Percentiles rank a stretch among this genome's conserved stretches.
phyloP scores from a whole-genome alignment of 1,284 basidiomycete genomes.

The Athelia psychrophila region DNA sequence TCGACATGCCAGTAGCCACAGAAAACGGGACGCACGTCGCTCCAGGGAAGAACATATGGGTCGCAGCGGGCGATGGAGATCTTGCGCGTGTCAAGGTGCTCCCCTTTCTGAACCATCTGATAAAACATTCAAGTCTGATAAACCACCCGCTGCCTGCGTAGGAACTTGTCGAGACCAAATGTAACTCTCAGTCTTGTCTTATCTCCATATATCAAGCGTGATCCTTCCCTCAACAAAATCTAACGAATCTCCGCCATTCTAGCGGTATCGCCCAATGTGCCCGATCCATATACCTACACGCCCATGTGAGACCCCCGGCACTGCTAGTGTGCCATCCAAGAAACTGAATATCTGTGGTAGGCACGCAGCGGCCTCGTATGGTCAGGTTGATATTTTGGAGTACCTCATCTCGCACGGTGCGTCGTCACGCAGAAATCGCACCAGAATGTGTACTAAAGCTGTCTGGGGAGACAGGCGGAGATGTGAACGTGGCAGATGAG shows the following conservation, averaged over 20 bases:
- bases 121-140: neutral
- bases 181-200: constrained; percentile 31
- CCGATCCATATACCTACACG: constrained; percentile 82
- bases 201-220: neutral
- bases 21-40: no score
- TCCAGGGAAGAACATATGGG: constrained; percentile 78
- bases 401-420: constrained; percentile 76
- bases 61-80: constrained; percentile 88
- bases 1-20: no score
- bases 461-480: constrained; percentile 53
- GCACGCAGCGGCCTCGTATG: constrained; percentile 96
- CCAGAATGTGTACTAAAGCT: constrained; percentile 8
- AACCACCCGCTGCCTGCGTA: constrained; percentile 21
- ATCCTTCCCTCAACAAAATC: constrained; percentile 11
- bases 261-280: constrained; percentile 75
- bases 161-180: constrained; percentile 57
- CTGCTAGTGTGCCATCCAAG: neutral
- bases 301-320: constrained; percentile 61
- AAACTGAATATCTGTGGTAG: constrained; percentile 30
- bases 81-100: constrained; percentile 44
- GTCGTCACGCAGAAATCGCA: constrained; percentile 10
- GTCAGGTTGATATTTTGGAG: constrained; percentile 70
- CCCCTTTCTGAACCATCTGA: constrained; percentile 13
- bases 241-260: constrained; percentile 22
- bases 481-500: constrained; percentile 82